phyloP scores from a whole-genome alignment of 1,284 basidiomycete species.

The Peniophora sp. region DNA sequence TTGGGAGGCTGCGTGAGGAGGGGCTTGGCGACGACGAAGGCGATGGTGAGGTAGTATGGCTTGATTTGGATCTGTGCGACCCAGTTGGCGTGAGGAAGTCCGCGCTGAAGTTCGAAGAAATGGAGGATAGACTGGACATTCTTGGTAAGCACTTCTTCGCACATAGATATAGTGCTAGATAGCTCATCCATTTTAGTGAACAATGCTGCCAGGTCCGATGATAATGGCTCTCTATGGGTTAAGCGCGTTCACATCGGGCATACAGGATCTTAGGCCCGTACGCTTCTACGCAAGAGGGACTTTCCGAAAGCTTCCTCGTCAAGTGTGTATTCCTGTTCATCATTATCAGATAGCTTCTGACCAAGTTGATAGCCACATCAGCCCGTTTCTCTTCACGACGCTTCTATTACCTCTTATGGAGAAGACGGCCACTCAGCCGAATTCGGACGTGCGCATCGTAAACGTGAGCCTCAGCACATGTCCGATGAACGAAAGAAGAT shows the following conservation, averaged over 20 bases:
- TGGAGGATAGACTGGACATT: slow-evolving; percentile 15
- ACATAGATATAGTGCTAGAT: not conserved
- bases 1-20: not conserved
- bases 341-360: not conserved
- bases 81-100: slow-evolving; percentile 10
- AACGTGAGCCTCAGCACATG: slow-evolving; percentile 16
- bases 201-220: slow-evolving; percentile 17
- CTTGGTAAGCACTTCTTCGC: slow-evolving; percentile 8
- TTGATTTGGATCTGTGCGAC: slow-evolving; percentile 13
- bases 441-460: slow-evolving; percentile 24
- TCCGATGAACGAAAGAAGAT: not conserved
- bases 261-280: slow-evolving; percentile 5
- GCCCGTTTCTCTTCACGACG: slow-evolving; percentile 23
- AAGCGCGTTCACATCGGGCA: not conserved
- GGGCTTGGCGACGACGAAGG: not conserved
- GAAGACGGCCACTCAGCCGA: slow-evolving; percentile 15
- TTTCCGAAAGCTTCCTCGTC: slow-evolving; percentile 18
- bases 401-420: slow-evolving; percentile 21
- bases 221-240: not conserved
- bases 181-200: slow-evolving; percentile 11
- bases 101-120: slow-evolving; percentile 14
- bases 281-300: slow-evolving; percentile 7
- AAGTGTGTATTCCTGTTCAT: slow-evolving; percentile 14
- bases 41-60: slow-evolving; percentile 12
- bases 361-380: slow-evolving; percentile 19